phyloP scores from a whole-genome alignment of 441 rosid species.

The Erysimum cheiri region DNA sequence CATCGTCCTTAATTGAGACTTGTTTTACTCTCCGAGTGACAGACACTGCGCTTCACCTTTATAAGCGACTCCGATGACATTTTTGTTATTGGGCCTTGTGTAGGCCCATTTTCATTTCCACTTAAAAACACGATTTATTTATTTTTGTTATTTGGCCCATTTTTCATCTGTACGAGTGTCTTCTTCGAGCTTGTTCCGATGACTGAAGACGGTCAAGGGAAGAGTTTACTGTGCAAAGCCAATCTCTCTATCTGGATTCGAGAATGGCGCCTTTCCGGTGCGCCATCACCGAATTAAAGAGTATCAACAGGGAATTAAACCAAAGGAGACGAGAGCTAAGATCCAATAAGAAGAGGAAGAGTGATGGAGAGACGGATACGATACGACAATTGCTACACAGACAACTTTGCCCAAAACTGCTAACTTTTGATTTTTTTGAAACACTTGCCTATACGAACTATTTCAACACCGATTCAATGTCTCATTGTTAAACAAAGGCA shows the following conservation, averaged over 20 bases:
- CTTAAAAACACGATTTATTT: background rate
- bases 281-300: constrained; percentile 57
- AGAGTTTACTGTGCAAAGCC: constrained; percentile 46
- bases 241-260: constrained; percentile 56
- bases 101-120: background rate
- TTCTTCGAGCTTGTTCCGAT: too few relatives aligned
- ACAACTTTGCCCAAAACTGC: too few relatives aligned
- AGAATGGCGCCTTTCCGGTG: constrained; percentile 65
- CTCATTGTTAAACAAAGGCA: constrained; percentile 47
- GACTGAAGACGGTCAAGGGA: constrained; percentile 57
- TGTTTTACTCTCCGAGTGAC: constrained; percentile 21
- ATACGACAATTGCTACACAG: too few relatives aligned
- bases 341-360: constrained; percentile 44
- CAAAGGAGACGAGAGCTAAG: constrained; percentile 39
- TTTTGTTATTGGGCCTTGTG: background rate
- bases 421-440: background rate
- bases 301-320: constrained; percentile 50
- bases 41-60: constrained; percentile 26
- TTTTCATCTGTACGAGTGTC: too few relatives aligned
- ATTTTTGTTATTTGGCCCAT: too few relatives aligned
- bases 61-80: background rate
- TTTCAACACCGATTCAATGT: background rate
- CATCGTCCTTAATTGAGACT: constrained; percentile 44
- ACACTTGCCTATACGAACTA: background rate
- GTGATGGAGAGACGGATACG: constrained; percentile 34